Evolutionary conservation across 2,329 filamentous ascomycete genomes (phyloP).

Genomic region (Aspergillus ibericus): DNA sequence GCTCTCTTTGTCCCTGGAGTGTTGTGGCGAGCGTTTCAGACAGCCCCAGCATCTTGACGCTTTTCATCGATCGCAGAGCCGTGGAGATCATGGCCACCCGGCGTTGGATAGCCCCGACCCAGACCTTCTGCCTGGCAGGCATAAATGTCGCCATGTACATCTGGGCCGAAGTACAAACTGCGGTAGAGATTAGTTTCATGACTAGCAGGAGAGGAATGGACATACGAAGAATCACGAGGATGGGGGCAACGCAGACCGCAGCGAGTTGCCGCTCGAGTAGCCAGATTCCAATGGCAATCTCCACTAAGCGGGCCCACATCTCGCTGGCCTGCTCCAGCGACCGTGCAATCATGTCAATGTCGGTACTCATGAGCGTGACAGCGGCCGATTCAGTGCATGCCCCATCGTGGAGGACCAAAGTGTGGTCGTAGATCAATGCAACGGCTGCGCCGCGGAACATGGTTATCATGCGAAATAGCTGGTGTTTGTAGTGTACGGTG

Average conservation of each 20-base stretch:
- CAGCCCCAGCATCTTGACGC: conserved; percentile 2
- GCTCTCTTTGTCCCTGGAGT: not conserved
- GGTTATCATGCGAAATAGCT: conserved; percentile 36
- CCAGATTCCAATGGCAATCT: conserved; percentile 5
- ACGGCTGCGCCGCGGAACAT: conserved; percentile 21
- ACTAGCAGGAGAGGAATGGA: not conserved
- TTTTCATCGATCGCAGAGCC: conserved; percentile 3
- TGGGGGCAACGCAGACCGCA: not conserved
- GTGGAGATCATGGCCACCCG: not conserved
- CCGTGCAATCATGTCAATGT: conserved; percentile 5
- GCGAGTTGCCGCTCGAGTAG: conserved; percentile 7
- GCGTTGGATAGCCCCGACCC: not conserved
- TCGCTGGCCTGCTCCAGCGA: not conserved
- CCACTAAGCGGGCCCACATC: conserved; percentile 5
- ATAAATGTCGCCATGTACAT: conserved; percentile 4
- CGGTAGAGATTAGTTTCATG: not conserved
- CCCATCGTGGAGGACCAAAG: not conserved
- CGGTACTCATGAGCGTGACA: conserved; percentile 7
- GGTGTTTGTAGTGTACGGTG: conserved; percentile 35
- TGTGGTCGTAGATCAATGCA: conserved; percentile 3
- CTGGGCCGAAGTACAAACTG: conserved; percentile 3
- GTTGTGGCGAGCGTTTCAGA: not conserved
- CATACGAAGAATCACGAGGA: conserved; percentile 1
- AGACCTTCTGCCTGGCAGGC: conserved; percentile 1
- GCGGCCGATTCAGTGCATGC: not conserved